A percentile compares a stretch with the other conserved stretches of the same genome.
These are phyloP conservation scores for Kalmanozyma brasiliensis DNA, from an alignment of 1,284 basidiomycete genomes.

Conservation along the genomic window DNA sequence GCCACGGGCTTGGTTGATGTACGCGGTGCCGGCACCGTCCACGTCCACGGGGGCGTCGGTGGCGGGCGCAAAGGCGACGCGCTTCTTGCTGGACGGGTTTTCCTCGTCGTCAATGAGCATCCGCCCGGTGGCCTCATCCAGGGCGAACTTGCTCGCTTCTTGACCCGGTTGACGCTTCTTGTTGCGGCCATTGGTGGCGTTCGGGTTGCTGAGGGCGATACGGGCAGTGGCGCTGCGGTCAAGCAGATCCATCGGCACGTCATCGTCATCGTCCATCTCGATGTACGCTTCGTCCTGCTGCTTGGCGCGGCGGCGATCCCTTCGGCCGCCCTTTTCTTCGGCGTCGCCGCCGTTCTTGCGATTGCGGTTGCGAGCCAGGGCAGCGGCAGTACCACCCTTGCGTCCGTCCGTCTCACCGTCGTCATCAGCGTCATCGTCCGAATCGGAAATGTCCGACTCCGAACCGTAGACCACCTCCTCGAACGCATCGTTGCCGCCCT, in stretches of 20 bases:
- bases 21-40: constrained; percentile 73
- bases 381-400: constrained; percentile 39
- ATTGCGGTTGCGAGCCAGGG: constrained; percentile 32
- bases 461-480: constrained; percentile 67
- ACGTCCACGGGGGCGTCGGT: constrained; percentile 74
- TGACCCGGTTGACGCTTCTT: constrained; percentile 74
- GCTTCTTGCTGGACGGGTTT: constrained; percentile 23
- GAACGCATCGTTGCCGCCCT: constrained; percentile 66
- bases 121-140: constrained; percentile 85
- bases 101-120: constrained; percentile 79
- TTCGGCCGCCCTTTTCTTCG: constrained; percentile 15
- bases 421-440: constrained; percentile 53
- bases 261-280: constrained; percentile 79
- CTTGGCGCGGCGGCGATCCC: constrained; percentile 41
- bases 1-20: constrained; percentile 81
- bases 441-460: constrained; percentile 59
- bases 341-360: constrained; percentile 37
- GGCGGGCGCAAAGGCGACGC: constrained; percentile 66
- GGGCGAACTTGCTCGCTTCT: constrained; percentile 87
- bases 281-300: constrained; percentile 72
- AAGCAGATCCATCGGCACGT: constrained; percentile 94
- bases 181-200: constrained; percentile 30
- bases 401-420: constrained; percentile 34
- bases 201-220: constrained; percentile 37
- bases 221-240: constrained; percentile 72